Evolutionary conservation across 441 rosid species (phyloP).

Genomic region (Breynia disticha): DNA sequence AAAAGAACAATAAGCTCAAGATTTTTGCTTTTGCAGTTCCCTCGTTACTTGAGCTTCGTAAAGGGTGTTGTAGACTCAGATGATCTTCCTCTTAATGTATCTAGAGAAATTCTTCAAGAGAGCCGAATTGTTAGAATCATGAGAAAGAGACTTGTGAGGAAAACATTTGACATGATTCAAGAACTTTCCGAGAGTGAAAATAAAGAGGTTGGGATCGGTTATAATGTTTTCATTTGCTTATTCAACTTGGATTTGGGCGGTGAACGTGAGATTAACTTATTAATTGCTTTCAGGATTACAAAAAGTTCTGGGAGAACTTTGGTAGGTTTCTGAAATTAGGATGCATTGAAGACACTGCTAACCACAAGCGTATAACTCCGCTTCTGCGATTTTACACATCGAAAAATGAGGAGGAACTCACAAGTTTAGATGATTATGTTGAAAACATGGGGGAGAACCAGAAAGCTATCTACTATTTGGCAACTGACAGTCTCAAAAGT

Average conservation of each 20-base stretch:
- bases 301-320: conserved; percentile 96
- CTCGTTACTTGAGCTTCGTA: conserved; percentile 90
- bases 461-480: conserved; percentile 84
- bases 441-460: conserved; percentile 95
- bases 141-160: conserved; percentile 96
- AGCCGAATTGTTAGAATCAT: conserved; percentile 93
- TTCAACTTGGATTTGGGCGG: neutral
- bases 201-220: conserved; percentile 54
- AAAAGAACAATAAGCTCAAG: neutral
- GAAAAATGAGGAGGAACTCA: conserved; percentile 79
- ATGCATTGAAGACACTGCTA: conserved; percentile 86
- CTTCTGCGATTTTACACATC: conserved; percentile 70
- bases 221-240: conserved; percentile 1
- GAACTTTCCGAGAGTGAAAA: conserved; percentile 78
- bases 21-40: conserved; percentile 47
- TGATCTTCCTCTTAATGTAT: conserved; percentile 95
- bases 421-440: conserved; percentile 73
- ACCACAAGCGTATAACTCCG: conserved; percentile 87
- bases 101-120: conserved; percentile 96
- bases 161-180: conserved; percentile 94
- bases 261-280: neutral
- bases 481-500: conserved; percentile 83
- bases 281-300: conserved; percentile 62
- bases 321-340: conserved; percentile 88
- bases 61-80: conserved; percentile 94